These are phyloP conservation scores for Insectozyma bohioensis DNA, from an alignment of 1,139 yeast species.

Conservation along the genomic window DNA sequence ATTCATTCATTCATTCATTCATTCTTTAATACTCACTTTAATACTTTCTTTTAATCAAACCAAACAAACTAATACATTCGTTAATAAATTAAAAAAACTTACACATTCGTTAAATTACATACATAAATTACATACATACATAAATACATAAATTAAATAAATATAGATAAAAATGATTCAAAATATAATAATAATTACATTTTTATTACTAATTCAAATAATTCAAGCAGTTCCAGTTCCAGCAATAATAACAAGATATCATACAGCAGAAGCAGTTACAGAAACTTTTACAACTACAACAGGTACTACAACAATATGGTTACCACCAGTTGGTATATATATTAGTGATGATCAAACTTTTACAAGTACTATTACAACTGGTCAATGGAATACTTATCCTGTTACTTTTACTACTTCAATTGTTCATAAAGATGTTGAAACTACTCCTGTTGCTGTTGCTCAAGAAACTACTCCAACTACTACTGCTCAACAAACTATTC, in stretches of 20 bases:
- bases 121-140: conserved; percentile 4
- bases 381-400: conserved; percentile 30
- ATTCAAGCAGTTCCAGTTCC: conserved; percentile 36
- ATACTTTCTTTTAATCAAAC: neutral
- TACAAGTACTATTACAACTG: conserved; percentile 51
- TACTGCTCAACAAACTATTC: conserved; percentile 16
- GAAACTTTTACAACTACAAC: conserved; percentile 54
- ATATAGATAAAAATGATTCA: too few relatives aligned
- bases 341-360: conserved; percentile 62
- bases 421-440: conserved; percentile 9
- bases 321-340: conserved; percentile 69
- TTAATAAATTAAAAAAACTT: neutral
- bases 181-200: conserved; percentile 18
- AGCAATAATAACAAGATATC: conserved; percentile 54
- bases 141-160: conserved; percentile 7
- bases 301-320: conserved; percentile 56
- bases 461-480: conserved; percentile 14
- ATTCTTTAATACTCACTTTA: conserved; percentile 1
- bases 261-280: conserved; percentile 63
- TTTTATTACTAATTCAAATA: conserved; percentile 21
- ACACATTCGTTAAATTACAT: conserved; percentile 6
- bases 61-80: too few relatives aligned
- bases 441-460: conserved; percentile 5
- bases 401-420: conserved; percentile 17
- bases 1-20: conserved; percentile 5